Evolutionary conservation across 2,329 filamentous ascomycete species (phyloP), one percentile per base, ranked within the genome.

Genomic region (Hymenoscyphus fructigenus): DNA sequence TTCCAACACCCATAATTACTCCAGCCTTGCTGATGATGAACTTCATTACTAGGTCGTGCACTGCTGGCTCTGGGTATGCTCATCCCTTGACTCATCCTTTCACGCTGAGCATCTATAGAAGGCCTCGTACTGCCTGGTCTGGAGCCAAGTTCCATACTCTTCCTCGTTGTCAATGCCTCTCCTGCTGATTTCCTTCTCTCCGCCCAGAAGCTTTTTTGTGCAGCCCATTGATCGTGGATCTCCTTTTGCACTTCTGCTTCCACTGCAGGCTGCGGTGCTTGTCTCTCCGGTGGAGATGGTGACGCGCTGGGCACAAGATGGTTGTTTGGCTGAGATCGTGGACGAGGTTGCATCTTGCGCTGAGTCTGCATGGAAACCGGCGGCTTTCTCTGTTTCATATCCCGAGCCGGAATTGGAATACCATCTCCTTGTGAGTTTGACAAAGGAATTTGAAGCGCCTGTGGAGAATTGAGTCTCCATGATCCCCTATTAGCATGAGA

Each of bases 361-460:
- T 67, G 65, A 10, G 56, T 70, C 57, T 67, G 66, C 65, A 70
- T 68, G 7, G 63, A 65, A 32, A 69, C 62, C 5, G 69, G 69
- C 3, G 68, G 68, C 34, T 63, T 62, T 10, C 26, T 58, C 36
- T 41, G 41, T 38, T n/a, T 66, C 55, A 17, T 50, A 6, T 58
- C 41, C n/a, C 28, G 34, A 9, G 56, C 58, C 6, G 34, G 23
- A 12, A 32, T 57, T 29, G 53, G 26, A 15, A 32, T 14, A 9
- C 7, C 28, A 17, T n/a, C 17, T n/a, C 29, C 28, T 23, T 29
- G 14, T 53, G 34, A 38, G 3, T 23, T 23, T 50, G 44, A 23
- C 10, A 7, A 6, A 12, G 44, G 20, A 12, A 20, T 20, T 23
- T 50, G 44, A 23, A 50, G n/a, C 9, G 56, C 23, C 23, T 15